Base-by-base conservation (phyloP, 1,139 yeast species). In the Geotrichum citri-aurantii region DNA sequence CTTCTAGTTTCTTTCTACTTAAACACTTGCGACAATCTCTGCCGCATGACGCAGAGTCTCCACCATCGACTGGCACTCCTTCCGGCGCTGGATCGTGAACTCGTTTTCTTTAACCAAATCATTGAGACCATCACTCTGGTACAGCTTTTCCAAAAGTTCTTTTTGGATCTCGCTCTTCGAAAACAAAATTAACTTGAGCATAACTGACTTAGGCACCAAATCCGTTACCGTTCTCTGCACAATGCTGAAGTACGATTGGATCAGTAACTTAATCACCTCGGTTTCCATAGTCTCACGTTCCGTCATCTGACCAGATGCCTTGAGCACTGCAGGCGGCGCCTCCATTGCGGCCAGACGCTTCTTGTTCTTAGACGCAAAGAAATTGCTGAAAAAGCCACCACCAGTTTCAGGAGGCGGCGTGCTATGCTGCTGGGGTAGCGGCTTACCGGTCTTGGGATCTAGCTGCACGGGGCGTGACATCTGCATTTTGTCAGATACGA, bases 251-350 rank as follows among this genome's bases (percentile, higher is more conserved):
- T 93, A 93, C 42, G 97, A 88, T 58, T 87, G 84, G 68, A 93
- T 92, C 70, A 93, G 80, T 65, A 93, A 81, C 77, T 93, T 93
- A 71, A 93, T 92, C 44, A 93, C 98, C 72, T 93, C 99, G 0
- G 98, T 95, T 74, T 93, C 99, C 82, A 89, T 86, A 44, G 93
- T 84, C 77, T 93, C 99, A 66, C 97, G 85, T 71, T 93, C 98
- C n/a, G 93, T 82, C 96, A 93, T 89, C 61, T 86, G 85, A 51
- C 99, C 99, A 19, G 95, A 85, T 6, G 99, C 99, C 71, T 91
- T 85, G 71, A 93, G 82, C 17, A 89, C 92, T 37, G 96, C 83
- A 49, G 99, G 99, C 55, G 99, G 99, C 2, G 97, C 90, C 73
- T 93, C 99, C 93, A 93, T 88, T 24, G 93, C 87, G 51, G 95